phyloP scores from a whole-genome alignment of 352 stramenopile species.

The Globisporangium nunn region DNA sequence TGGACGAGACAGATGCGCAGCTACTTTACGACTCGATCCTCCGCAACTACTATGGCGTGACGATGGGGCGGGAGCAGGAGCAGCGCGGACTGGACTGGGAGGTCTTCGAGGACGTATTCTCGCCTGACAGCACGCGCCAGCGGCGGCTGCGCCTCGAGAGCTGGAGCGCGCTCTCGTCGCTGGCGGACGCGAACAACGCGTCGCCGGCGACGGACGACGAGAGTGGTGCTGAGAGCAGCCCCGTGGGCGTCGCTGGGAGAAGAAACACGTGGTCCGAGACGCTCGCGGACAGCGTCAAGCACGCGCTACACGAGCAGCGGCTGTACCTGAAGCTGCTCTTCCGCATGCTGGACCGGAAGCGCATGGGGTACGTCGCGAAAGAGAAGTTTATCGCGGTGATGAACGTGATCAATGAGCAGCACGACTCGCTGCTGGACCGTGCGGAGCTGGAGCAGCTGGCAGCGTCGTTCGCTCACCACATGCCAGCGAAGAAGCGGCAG shows the following conservation, averaged over 20 bases:
- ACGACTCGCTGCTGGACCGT: constrained; percentile 47
- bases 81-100: constrained; percentile 47
- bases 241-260: constrained; percentile 11
- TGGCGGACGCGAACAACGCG: constrained; percentile 9
- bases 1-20: constrained; percentile 39
- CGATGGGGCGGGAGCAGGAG: constrained; percentile 27
- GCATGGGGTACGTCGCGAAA: constrained; percentile 52
- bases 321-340: constrained; percentile 81
- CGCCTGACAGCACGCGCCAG: constrained; percentile 55
- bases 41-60: constrained; percentile 58
- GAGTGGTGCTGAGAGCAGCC: constrained; percentile 19
- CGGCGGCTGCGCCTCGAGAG: constrained; percentile 54
- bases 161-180: constrained; percentile 29
- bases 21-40: constrained; percentile 61
- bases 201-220: constrained; percentile 18
- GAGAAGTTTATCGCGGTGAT: constrained; percentile 68
- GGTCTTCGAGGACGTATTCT: constrained; percentile 80
- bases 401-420: constrained; percentile 70
- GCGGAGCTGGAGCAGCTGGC: constrained; percentile 62
- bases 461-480: constrained; percentile 38
- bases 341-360: constrained; percentile 64
- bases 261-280: constrained; percentile 53
- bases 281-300: constrained; percentile 65
- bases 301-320: constrained; percentile 67
- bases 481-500: constrained; percentile 17